These are phyloP conservation scores for Hura crepitans DNA, from an alignment of 441 rosid genomes.

Conservation along the genomic window DNA sequence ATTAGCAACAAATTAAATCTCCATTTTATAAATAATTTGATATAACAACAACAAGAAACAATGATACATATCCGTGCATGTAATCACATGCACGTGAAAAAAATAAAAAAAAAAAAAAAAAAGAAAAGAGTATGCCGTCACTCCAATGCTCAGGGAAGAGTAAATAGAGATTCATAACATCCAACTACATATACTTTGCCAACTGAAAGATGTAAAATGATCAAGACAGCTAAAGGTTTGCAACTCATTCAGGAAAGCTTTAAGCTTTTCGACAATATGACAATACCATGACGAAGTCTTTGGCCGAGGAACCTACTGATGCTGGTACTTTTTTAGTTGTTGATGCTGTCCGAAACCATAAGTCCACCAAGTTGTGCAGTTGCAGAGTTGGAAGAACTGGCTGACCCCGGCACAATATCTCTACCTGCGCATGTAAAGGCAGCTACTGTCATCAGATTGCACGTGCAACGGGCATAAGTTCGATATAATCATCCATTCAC, in stretches of 20 bases:
- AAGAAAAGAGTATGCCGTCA: too few relatives aligned
- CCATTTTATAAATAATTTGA: not conserved
- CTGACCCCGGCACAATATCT: conserved; percentile 52
- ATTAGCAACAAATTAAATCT: not conserved
- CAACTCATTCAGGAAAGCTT: too few relatives aligned
- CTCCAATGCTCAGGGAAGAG: not conserved
- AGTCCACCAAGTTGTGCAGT: conserved; percentile 50
- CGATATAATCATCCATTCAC: not conserved
- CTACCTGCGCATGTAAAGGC: conserved; percentile 43
- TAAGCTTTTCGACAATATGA: conserved; percentile 53
- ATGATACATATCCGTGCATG: conserved; percentile 2
- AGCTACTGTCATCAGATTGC: not conserved
- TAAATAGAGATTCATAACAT: conserved; percentile 5
- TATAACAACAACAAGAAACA: conserved; percentile 1
- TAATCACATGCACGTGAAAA: not conserved
- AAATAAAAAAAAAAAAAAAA: too few relatives aligned
- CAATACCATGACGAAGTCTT: conserved; percentile 66
- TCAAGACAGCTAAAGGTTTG: too few relatives aligned
- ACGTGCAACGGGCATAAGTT: not conserved
- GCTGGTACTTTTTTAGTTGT: conserved; percentile 44
- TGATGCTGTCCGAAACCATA: conserved; percentile 51
- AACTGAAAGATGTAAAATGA: conserved; percentile 6
- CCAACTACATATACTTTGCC: conserved; percentile 5
- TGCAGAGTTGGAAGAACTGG: conserved; percentile 45
- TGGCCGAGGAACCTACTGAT: conserved; percentile 52